phyloP scores from a whole-genome alignment of 2,329 filamentous ascomycete genomes.

The Fusarium dlaminii region DNA sequence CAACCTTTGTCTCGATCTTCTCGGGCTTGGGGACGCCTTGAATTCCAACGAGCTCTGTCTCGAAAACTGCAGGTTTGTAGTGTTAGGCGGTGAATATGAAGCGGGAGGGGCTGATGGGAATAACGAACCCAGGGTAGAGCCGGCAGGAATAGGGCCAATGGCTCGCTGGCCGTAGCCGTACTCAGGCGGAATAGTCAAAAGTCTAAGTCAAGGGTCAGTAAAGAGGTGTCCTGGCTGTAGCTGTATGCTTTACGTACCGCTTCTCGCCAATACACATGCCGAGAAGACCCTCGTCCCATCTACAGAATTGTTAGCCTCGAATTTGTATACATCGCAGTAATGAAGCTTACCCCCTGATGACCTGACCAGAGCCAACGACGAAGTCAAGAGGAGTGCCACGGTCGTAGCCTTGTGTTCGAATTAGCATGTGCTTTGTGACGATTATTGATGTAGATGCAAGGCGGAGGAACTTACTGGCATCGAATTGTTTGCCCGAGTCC shows the following conservation, averaged over 20 bases:
- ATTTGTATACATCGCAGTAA: slow-evolving; percentile 3
- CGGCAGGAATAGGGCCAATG: slow-evolving; percentile 85
- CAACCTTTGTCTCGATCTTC: slow-evolving; percentile 46
- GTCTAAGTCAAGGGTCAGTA: slow-evolving; percentile 56
- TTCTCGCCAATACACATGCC: slow-evolving; percentile 98
- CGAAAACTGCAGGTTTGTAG: slow-evolving; percentile 71
- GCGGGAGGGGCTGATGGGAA: slow-evolving; percentile 14
- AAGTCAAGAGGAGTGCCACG: slow-evolving; percentile 81
- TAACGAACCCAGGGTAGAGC: slow-evolving; percentile 75
- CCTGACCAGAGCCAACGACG: slow-evolving; percentile 79
- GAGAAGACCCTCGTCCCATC: slow-evolving; percentile 89
- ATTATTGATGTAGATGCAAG: slow-evolving; percentile 2
- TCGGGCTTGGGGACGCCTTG: slow-evolving; percentile 68
- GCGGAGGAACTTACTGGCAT: slow-evolving; percentile 66
- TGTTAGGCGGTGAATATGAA: slow-evolving; percentile 23
- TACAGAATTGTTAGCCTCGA: slow-evolving; percentile 47
- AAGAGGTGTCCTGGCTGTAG: neutral
- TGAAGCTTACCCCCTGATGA: slow-evolving; percentile 81
- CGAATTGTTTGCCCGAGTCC: slow-evolving; percentile 80
- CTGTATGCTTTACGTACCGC: slow-evolving; percentile 56
- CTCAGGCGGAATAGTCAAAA: slow-evolving; percentile 87
- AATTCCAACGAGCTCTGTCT: slow-evolving; percentile 90
- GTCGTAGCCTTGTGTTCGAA: slow-evolving; percentile 67
- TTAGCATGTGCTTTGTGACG: slow-evolving; percentile 10
- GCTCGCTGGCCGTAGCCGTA: slow-evolving; percentile 81